Conservation (phyloP, 176 grass and related monocot species). For the Raddia guianensis region DNA sequence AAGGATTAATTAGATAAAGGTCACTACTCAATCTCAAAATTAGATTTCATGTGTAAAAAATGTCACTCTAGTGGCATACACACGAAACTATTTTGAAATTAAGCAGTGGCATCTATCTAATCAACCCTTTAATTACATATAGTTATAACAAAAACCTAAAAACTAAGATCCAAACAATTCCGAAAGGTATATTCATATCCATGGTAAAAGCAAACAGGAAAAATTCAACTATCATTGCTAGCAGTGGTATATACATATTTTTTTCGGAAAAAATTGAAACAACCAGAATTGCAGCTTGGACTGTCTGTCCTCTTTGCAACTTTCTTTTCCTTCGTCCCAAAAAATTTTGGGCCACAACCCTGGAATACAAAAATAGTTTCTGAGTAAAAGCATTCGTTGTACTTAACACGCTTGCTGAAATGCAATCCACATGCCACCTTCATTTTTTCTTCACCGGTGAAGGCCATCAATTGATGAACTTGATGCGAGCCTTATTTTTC, state of each 20-base stretch:
- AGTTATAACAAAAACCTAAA: neutral
- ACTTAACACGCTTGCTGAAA: neutral
- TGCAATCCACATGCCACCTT: constrained; percentile 52
- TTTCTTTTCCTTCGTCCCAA: constrained; percentile 67
- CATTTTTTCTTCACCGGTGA: constrained; percentile 48
- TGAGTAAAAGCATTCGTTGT: neutral
- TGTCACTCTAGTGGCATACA: no score
- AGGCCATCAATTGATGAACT: constrained; percentile 40
- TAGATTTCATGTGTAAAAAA: no score
- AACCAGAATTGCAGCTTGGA: constrained; percentile 47
- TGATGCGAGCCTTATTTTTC: neutral
- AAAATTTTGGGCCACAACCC: constrained; percentile 55
- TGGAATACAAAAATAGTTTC: constrained; percentile 14
- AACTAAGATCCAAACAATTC: neutral
- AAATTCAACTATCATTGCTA: no score
- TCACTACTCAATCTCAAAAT: no score
- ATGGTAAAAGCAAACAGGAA: neutral
- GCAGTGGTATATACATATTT: neutral
- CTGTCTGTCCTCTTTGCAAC: constrained; percentile 43
- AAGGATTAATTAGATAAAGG: neutral
- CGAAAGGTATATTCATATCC: neutral
- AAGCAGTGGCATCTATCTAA: no score
- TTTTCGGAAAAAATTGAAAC: constrained; percentile 21
- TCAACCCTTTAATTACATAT: neutral
- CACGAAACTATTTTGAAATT: no score